Evolutionary conservation across 2,329 filamentous ascomycete species (phyloP), one percentile per base, ranked within the genome.

Genomic region (Hypoxylon sp.): DNA sequence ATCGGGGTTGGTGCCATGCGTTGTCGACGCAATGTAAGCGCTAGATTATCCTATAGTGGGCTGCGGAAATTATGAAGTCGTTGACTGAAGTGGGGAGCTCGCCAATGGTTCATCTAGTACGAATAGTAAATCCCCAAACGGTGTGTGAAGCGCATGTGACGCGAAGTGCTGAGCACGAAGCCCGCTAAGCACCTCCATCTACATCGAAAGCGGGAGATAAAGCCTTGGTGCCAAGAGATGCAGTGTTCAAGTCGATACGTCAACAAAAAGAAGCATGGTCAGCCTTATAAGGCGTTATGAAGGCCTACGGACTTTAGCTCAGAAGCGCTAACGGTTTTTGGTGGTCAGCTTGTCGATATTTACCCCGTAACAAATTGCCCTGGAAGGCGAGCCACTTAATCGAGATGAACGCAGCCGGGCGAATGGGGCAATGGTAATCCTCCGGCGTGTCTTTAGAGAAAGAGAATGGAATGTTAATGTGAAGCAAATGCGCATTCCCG

Each of bases 11-110:
- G 60, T 51, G 55, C 63, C 56, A 63, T 71, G 66, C 57, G 66
- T 63, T 72, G 65, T 65, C 57, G 66, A 67, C 55, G 63, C 65
- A 63, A 58, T 63, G 72, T 74, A 73, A 74, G 72, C 72, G 53
- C 71, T 73, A 73, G 39, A 62, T 54, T 62, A 65, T 62, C 35
- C 65, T 70, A 19, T 57, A 63, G 70, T 54, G 37, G 55, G 47
- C 31, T 63, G 59, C 63, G 68, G 65, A 68, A 56, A 29, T 14
- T 52, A 65, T 29, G 50, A 56, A 54, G 62, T 46, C 50, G 61
- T 62, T 47, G 55, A 58, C 60, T 54, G 46, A 39, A 17, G 63
- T 56, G 51, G 57, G 50, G 50, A 70, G 54, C 37, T 31, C 39
- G 46, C 33, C 31, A 65, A 47, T 48, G 35, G 17, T 37, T 59